Evolutionary conservation across 2,329 filamentous ascomycete species (phyloP), one percentile per base, ranked within the genome.

Genomic region (Fusarium illudens): DNA sequence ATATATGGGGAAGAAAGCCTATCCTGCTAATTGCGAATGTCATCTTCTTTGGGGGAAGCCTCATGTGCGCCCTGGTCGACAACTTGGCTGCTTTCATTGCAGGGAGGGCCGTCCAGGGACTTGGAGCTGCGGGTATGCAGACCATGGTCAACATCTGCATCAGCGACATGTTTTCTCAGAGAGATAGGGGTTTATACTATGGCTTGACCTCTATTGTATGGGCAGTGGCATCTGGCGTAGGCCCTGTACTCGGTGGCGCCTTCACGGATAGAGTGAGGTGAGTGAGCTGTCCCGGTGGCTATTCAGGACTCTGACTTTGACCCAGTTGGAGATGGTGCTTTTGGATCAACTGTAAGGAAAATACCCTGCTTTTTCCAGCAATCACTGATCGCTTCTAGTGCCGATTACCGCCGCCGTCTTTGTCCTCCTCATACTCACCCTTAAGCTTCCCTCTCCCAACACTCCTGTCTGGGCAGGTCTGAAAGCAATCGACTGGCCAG

Each of bases 141-240:
- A 83, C 82, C 13, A 75, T 87, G 73, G 83, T 86, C 11, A 86
- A 86, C 63, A 83, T 87, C 15, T 83, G 81, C 61, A 85, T 87
- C 44, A 80, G 82, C 64, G 84, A 87, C 71, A 71, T 86, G 61
- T 87, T 87, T 62, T 86, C 83, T 1, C 71, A 72, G 42, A 55
- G 74, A 22, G 71, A 75, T 39, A 60, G 75, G 2, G 73, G 83
- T 0, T 72, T 83, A 29, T 86, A 89, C 71, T 90, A 88, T 71
- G 90, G 89, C 1, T 78, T 92, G 48, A 86, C 91, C 57, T 89
- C 88, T 5, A 83, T 89, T 52, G 86, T 91, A 0, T 89, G 90
- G 90, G 89, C 89, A 2, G 75, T 90, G 19, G 89, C 90, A 4
- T 86, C 84, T 33, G 86, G 86, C 0, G 78, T 91, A n/a, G 91